Percentiles rank a stretch among this genome's conserved stretches.
Conservation (phyloP, 2,329 filamentous ascomycete genomes). For the Aspergillus latus region DNA sequence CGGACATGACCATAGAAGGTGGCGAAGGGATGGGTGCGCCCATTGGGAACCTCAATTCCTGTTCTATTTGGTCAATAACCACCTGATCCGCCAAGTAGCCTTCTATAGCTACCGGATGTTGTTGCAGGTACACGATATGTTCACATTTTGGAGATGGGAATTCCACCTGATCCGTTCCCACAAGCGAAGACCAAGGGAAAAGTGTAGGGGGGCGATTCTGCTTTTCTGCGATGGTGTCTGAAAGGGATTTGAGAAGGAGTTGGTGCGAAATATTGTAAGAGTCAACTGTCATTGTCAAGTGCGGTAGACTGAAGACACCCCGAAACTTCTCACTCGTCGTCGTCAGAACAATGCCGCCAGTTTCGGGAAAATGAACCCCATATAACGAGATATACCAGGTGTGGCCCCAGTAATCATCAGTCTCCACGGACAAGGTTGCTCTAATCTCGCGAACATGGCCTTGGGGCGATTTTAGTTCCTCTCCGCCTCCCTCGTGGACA, state of each 20-base stretch:
- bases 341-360: slow-evolving; percentile 75
- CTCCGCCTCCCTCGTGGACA: slow-evolving; percentile 57
- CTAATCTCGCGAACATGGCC: slow-evolving; percentile 67
- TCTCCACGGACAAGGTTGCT: slow-evolving; percentile 70
- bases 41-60: slow-evolving; percentile 60
- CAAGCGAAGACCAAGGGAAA: slow-evolving; percentile 74
- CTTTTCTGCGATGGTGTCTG: slow-evolving; percentile 60
- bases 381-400: slow-evolving; percentile 78
- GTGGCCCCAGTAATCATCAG: slow-evolving; percentile 66
- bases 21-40: slow-evolving; percentile 55
- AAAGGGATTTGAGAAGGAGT: slow-evolving; percentile 72
- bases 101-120: slow-evolving; percentile 42
- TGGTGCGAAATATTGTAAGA: slow-evolving; percentile 59
- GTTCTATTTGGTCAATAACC: slow-evolving; percentile 54
- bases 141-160: slow-evolving; percentile 76
- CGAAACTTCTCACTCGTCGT: slow-evolving; percentile 93
- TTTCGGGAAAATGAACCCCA: slow-evolving; percentile 81
- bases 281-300: slow-evolving; percentile 65
- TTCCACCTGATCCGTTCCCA: slow-evolving; percentile 50
- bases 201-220: slow-evolving; percentile 59
- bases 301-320: slow-evolving; percentile 86
- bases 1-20: slow-evolving; percentile 58
- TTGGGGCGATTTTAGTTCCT: slow-evolving; percentile 39
- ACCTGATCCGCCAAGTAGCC: slow-evolving; percentile 31
- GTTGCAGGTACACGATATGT: slow-evolving; percentile 80